Percentiles rank a stretch among this genome's conserved stretches.
Conservation (phyloP, 176 grass and related monocot genomes). For the Cenchrus purpureus region DNA sequence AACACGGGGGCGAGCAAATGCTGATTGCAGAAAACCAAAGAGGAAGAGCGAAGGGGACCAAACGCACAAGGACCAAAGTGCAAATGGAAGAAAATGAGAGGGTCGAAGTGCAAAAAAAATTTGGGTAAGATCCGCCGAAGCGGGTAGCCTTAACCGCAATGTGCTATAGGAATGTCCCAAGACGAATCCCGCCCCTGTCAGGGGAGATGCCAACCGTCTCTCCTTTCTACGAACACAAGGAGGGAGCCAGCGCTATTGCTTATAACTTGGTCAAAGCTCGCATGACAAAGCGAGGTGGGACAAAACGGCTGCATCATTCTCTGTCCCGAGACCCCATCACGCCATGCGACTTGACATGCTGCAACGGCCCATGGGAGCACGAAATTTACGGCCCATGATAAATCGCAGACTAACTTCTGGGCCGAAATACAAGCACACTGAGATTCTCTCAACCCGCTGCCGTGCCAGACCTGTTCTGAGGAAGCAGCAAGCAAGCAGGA, state of each 20-base stretch:
- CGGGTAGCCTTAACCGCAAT: conserved; percentile 56
- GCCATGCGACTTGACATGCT: not conserved
- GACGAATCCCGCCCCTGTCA: conserved; percentile 73
- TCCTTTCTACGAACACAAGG: conserved; percentile 65
- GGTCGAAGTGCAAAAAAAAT: not conserved
- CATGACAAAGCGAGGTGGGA: conserved; percentile 18
- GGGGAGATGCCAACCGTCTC: conserved; percentile 97
- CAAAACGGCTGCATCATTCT: conserved; percentile 21
- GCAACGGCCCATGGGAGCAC: not conserved
- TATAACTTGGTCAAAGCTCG: not conserved
- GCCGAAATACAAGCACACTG: not conserved
- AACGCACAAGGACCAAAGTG: not conserved
- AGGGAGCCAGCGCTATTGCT: rapidly evolving
- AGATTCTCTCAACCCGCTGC: too few species aligned
- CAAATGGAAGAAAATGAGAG: not conserved
- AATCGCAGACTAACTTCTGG: not conserved
- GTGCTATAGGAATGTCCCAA: conserved; percentile 46
- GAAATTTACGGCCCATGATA: not conserved
- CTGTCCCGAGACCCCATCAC: not conserved
- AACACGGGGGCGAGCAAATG: not conserved
- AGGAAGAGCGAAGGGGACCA: not conserved
- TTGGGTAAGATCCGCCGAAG: conserved; percentile 52
- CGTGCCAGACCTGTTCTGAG: too few species aligned
- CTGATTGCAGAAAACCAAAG: too few species aligned
- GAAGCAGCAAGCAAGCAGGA: not conserved